phyloP scores from a whole-genome alignment of 768 basidiomycete genomes.

The Lentinula edodes region DNA sequence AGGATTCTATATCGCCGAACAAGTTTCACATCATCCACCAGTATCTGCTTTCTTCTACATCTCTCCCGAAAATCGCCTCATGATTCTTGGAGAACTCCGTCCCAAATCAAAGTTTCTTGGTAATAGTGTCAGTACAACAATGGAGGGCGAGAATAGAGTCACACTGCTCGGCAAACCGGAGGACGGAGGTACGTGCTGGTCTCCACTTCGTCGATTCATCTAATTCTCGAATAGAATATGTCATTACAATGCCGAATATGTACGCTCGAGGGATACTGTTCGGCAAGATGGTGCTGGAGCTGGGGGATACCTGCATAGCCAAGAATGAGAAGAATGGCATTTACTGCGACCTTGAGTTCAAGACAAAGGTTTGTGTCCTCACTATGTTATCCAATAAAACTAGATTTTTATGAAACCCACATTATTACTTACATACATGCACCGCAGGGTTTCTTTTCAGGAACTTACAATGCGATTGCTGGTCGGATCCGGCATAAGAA shows the following conservation, averaged over 20 bases:
- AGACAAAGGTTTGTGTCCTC: constrained; percentile 59
- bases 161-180: constrained; percentile 76
- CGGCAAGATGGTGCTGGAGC: constrained; percentile 93
- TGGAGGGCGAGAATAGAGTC: constrained; percentile 95
- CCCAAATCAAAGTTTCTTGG: constrained; percentile 97
- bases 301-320: constrained; percentile 85
- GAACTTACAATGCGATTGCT: constrained; percentile 86
- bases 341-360: constrained; percentile 87
- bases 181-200: constrained; percentile 66
- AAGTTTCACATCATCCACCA: constrained; percentile 96
- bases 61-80: constrained; percentile 82
- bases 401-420: neutral
- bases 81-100: constrained; percentile 87
- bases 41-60: constrained; percentile 95
- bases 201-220: constrained; percentile 7
- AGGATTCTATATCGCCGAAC: constrained; percentile 95
- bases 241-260: constrained; percentile 98
- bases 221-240: constrained; percentile 53
- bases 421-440: neutral
- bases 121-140: constrained; percentile 91
- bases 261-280: constrained; percentile 85
- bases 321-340: constrained; percentile 76
- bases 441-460: constrained; percentile 88
- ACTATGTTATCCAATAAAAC: constrained; percentile 19
- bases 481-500: constrained; percentile 69